phyloP scores from a whole-genome alignment of 2,329 filamentous ascomycete genomes.

The Coleophoma eucalyptorum region DNA sequence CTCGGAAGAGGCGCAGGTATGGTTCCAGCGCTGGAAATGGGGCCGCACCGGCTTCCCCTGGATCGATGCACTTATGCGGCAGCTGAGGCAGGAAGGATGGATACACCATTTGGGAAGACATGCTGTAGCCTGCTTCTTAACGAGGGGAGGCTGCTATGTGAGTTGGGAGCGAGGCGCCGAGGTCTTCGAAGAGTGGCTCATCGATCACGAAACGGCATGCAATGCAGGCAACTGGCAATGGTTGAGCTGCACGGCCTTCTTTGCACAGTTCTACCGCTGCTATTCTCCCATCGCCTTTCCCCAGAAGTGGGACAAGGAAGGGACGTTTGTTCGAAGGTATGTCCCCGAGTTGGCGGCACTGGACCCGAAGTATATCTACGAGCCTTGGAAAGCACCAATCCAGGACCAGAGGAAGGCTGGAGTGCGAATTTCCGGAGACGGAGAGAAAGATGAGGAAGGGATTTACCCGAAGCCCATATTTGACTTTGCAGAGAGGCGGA shows the following conservation, averaged over 20 bases:
- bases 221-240: conserved; percentile 79
- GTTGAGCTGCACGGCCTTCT: conserved; percentile 74
- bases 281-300: conserved; percentile 70
- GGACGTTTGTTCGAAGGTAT: conserved; percentile 59
- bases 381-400: conserved; percentile 72
- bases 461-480: conserved; percentile 75
- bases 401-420: conserved; percentile 66
- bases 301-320: conserved; percentile 71
- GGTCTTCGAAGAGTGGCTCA: conserved; percentile 72
- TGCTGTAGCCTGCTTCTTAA: conserved; percentile 78
- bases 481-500: conserved; percentile 62
- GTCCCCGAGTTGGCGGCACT: conserved; percentile 62
- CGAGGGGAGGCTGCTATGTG: conserved; percentile 72
- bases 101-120: conserved; percentile 77
- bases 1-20: conserved; percentile 54
- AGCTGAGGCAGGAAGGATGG: conserved; percentile 69
- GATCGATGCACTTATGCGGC: conserved; percentile 78
- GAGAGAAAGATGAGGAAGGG: conserved; percentile 37
- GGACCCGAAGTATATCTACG: conserved; percentile 70
- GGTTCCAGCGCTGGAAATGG: conserved; percentile 65
- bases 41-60: conserved; percentile 74
- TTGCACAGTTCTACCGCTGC: conserved; percentile 65
- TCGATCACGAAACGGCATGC: conserved; percentile 72
- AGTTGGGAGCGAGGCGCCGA: conserved; percentile 76
- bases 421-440: conserved; percentile 55